Evolutionary conservation across 768 basidiomycete species (phyloP).

Genomic region (Rhodotorula taiwanensis): DNA sequence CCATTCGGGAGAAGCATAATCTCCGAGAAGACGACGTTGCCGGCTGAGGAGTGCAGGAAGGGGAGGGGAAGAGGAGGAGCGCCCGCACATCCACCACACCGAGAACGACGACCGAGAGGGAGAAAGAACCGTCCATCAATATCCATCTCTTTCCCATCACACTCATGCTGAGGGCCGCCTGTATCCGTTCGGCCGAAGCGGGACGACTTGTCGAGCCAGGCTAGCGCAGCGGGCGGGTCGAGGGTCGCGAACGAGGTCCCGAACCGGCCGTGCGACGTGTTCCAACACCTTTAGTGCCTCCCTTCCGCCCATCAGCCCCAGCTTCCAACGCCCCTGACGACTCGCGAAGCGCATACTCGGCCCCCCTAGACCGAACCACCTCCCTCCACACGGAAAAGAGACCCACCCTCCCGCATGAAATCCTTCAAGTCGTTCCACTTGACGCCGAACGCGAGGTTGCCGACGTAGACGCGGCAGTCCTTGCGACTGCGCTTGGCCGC

Average conservation of each 20-base stretch:
- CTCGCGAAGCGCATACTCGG: background rate
- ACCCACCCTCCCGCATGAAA: slow-evolving; percentile 99
- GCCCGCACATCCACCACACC: background rate
- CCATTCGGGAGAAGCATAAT: slow-evolving; percentile 94
- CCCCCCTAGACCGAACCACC: slow-evolving; percentile 30
- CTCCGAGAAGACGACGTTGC: slow-evolving; percentile 99
- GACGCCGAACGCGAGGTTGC: slow-evolving; percentile 97
- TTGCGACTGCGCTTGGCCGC: slow-evolving; percentile 93
- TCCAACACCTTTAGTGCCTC: slow-evolving; percentile 20
- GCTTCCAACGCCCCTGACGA: background rate
- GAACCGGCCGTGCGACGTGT: background rate
- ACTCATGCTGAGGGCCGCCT: too few relatives aligned
- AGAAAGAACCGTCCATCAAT: slow-evolving; percentile 26
- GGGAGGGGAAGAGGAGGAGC: background rate
- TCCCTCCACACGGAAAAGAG: slow-evolving; percentile 44
- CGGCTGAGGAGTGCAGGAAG: slow-evolving; percentile 56
- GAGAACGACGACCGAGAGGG: background rate
- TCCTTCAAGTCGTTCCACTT: slow-evolving; percentile 98
- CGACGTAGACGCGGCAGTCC: slow-evolving; percentile 97
- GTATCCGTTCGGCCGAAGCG: too few relatives aligned
- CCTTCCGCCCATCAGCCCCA: too few relatives aligned
- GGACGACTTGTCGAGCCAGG: too few relatives aligned
- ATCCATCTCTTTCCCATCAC: slow-evolving; percentile 6
- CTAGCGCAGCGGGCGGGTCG: background rate
- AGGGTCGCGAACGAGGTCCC: background rate